Evolutionary conservation across 2,329 filamentous ascomycete genomes (phyloP).

Genomic region (Neofusicoccum parvum): DNA sequence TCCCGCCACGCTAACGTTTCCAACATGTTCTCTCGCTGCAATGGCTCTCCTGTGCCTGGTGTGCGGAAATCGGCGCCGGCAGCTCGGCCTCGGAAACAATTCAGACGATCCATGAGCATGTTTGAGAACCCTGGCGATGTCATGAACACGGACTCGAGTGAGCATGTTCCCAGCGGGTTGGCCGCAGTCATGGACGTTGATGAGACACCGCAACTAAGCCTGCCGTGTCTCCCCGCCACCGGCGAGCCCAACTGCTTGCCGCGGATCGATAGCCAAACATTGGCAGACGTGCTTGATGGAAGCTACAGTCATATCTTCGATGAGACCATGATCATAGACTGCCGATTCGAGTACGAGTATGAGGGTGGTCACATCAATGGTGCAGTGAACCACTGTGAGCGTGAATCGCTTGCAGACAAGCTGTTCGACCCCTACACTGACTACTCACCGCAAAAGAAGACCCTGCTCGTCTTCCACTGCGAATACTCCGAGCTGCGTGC

Average conservation of each 20-base stretch:
- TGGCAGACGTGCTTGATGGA: constrained; percentile 85
- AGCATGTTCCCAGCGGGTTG: constrained; percentile 63
- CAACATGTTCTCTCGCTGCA: constrained; percentile 57
- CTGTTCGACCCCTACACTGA: constrained; percentile 64
- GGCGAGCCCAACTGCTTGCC: constrained; percentile 85
- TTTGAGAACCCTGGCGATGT: constrained; percentile 90
- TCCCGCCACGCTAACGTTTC: constrained; percentile 13
- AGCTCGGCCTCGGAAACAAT: constrained; percentile 78
- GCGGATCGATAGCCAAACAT: constrained; percentile 77
- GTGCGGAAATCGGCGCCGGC: constrained; percentile 62
- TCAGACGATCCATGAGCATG: constrained; percentile 94
- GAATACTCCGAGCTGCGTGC: constrained; percentile 97
- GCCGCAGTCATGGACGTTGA: constrained; percentile 84
- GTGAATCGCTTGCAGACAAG: constrained; percentile 78
- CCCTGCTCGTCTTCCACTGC: constrained; percentile 91
- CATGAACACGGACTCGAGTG: constrained; percentile 65
- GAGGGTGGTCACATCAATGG: constrained; percentile 93
- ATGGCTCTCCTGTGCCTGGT: constrained; percentile 72
- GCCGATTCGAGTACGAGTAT: constrained; percentile 98
- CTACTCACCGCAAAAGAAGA: constrained; percentile 63
- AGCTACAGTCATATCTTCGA: constrained; percentile 76
- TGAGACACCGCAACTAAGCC: constrained; percentile 68
- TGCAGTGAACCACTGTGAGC: constrained; percentile 96
- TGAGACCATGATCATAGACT: constrained; percentile 87
- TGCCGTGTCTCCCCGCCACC: constrained; percentile 83